phyloP scores from a whole-genome alignment of 108 stramenopile species.

The Pseudonitzschia delicatissima region DNA sequence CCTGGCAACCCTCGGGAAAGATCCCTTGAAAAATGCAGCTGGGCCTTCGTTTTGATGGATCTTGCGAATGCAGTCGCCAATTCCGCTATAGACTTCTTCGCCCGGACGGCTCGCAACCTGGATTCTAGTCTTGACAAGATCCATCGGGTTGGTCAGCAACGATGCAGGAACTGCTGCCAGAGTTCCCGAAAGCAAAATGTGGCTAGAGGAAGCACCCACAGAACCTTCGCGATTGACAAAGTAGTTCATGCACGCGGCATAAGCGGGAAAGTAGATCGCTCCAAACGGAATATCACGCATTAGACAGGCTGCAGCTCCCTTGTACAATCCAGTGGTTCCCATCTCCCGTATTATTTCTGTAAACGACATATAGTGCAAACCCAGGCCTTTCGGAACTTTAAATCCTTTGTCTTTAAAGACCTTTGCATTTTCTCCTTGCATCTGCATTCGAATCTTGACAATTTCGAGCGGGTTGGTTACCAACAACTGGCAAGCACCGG shows the following conservation, averaged over 20 bases:
- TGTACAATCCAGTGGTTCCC: conserved; percentile 55
- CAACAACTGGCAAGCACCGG: conserved; percentile 62
- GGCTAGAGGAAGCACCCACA: not conserved
- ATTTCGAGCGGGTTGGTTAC: conserved; percentile 78
- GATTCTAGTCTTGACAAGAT: conserved; percentile 81
- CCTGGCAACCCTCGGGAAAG: conserved; percentile 33
- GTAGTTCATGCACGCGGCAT: conserved; percentile 40
- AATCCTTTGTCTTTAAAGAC: conserved; percentile 17
- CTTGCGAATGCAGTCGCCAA: conserved; percentile 44
- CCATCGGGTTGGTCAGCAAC: conserved; percentile 72
- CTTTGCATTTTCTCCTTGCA: conserved; percentile 29
- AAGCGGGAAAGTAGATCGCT: conserved; percentile 62
- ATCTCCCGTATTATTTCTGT: conserved; percentile 33
- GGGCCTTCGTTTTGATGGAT: conserved; percentile 43
- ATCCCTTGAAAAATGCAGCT: conserved; percentile 56
- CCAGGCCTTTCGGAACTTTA: conserved; percentile 7
- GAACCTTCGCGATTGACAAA: not conserved
- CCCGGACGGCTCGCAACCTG: conserved; percentile 57
- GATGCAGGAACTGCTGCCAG: conserved; percentile 51
- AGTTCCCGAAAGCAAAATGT: conserved; percentile 38
- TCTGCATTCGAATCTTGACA: conserved; percentile 66
- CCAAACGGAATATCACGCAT: conserved; percentile 66
- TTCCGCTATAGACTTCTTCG: conserved; percentile 38
- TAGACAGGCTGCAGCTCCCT: conserved; percentile 53
- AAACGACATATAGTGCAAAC: conserved; percentile 1